Conservation (phyloP, 2,329 filamentous ascomycete genomes). For the Cordyceps cicadae region DNA sequence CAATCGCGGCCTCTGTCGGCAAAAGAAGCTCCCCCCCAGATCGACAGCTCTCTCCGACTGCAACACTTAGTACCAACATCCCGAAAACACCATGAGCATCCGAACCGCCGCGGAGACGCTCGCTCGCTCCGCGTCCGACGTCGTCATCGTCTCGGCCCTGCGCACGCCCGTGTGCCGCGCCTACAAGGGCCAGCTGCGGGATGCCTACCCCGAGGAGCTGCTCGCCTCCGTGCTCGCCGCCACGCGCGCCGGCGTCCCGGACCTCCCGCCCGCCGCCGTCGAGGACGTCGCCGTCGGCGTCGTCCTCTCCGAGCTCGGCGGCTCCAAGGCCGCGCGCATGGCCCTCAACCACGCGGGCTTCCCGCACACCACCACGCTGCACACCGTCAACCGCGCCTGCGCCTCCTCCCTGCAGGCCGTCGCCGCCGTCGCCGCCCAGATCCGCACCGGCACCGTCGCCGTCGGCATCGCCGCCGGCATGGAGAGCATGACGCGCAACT, state of each 20-base stretch:
- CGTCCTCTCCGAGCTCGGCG: slow-evolving; percentile 84
- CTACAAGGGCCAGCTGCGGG: slow-evolving; percentile 74
- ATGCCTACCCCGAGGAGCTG: slow-evolving; percentile 85
- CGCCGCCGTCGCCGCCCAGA: slow-evolving; percentile 63
- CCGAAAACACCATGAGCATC: slow-evolving; percentile 12
- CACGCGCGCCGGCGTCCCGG: slow-evolving; percentile 53
- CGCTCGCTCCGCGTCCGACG: slow-evolving; percentile 68
- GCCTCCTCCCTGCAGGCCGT: slow-evolving; percentile 71
- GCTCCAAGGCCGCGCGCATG: slow-evolving; percentile 85
- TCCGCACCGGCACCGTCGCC: slow-evolving; percentile 64
- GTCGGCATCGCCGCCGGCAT: slow-evolving; percentile 78
- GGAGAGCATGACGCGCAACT: slow-evolving; percentile 95
- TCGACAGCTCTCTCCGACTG: neutral
- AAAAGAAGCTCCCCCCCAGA: neutral
- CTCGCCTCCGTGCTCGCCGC: slow-evolving; percentile 54
- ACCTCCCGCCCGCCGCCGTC: slow-evolving; percentile 50
- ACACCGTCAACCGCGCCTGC: slow-evolving; percentile 86
- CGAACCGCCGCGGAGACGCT: slow-evolving; percentile 66
- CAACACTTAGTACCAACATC: neutral
- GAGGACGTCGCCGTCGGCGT: slow-evolving; percentile 82
- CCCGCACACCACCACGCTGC: slow-evolving; percentile 62
- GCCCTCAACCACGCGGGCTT: slow-evolving; percentile 78
- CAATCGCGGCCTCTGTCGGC: neutral
- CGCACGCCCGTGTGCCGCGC: slow-evolving; percentile 80
- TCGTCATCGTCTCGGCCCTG: slow-evolving; percentile 83